Conservation (phyloP, 495 filamentous ascomycete genomes). For the Mycothermus thermophilus region DNA sequence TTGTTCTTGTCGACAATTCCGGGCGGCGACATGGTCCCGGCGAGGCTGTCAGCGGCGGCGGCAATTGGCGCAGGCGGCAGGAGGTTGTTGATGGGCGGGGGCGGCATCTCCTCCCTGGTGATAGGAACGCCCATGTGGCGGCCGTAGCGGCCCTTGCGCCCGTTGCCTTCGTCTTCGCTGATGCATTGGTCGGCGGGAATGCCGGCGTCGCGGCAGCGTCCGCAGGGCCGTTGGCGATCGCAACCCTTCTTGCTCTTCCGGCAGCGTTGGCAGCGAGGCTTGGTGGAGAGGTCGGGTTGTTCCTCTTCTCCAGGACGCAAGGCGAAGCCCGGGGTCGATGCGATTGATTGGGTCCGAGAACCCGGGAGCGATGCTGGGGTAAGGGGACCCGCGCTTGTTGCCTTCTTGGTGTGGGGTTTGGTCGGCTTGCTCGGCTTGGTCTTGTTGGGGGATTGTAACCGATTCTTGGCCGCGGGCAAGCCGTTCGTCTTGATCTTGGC, state of each 20-base stretch:
- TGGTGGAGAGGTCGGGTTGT: constrained; percentile 79
- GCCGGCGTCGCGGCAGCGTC: constrained; percentile 88
- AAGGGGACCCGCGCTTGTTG: constrained; percentile 38
- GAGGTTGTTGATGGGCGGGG: constrained; percentile 19
- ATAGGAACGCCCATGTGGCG: constrained; percentile 92
- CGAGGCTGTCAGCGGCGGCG: constrained; percentile 6
- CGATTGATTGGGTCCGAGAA: constrained; percentile 68
- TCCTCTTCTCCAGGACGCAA: constrained; percentile 57
- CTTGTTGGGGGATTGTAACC: constrained; percentile 18
- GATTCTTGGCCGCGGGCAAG: constrained; percentile 18
- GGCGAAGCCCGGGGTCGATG: constrained; percentile 53
- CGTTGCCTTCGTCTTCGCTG: constrained; percentile 93
- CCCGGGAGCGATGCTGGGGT: constrained; percentile 55
- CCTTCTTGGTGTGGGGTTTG: constrained; percentile 48
- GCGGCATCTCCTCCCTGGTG: constrained; percentile 42
- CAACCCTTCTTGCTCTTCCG: constrained; percentile 99
- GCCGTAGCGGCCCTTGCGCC: constrained; percentile 89
- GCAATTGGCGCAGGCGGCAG: constrained; percentile 29
- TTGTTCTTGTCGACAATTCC: constrained; percentile 27
- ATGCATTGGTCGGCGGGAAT: constrained; percentile 83
- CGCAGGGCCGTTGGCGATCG: constrained; percentile 88
- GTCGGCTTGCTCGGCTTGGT: constrained; percentile 29
- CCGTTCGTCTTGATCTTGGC: constrained; percentile 27
- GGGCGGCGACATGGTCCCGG: neutral
- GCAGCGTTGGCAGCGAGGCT: constrained; percentile 95